A percentile compares a stretch with the other conserved stretches of the same genome.
Conservation (phyloP, 2,329 filamentous ascomycete species). For the Claviceps maximensis region DNA sequence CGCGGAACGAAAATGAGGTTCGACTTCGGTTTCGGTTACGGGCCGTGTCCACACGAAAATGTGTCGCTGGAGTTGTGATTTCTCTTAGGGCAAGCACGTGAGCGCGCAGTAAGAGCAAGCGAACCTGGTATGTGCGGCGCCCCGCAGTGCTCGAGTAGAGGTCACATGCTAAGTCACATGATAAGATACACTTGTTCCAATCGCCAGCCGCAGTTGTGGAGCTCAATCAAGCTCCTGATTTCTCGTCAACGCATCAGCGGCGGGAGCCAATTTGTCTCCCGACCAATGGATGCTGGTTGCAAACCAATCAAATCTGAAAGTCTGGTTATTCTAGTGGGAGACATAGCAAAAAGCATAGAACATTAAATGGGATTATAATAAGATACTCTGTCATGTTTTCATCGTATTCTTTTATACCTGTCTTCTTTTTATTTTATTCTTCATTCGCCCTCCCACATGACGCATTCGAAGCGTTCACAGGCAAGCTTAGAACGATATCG, state of each 20-base stretch:
- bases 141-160: not conserved
- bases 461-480: too few relatives aligned
- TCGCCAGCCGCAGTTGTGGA: too few relatives aligned
- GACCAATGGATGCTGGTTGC: not conserved
- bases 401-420: too few relatives aligned
- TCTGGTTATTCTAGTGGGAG: not conserved
- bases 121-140: conserved; percentile 6
- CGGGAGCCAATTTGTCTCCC: not conserved
- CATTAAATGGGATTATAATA: too few relatives aligned
- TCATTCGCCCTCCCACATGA: not conserved
- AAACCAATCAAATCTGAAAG: not conserved
- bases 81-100: conserved; percentile 31
- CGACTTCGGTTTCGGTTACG: conserved; percentile 13
- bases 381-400: too few relatives aligned
- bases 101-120: conserved; percentile 15
- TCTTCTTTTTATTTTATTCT: not conserved
- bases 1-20: conserved; percentile 18
- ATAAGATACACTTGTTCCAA: not conserved
- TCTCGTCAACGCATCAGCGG: not conserved
- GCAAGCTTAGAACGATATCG: not conserved
- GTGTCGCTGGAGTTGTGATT: conserved; percentile 24
- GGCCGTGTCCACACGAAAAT: conserved; percentile 19
- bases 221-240: too few relatives aligned
- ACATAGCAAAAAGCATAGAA: too few relatives aligned
- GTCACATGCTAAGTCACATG: conserved; percentile 5